Evolutionary conservation across 371 early-diverging fungal species (phyloP).

Genomic region (Coemansia sp.): DNA sequence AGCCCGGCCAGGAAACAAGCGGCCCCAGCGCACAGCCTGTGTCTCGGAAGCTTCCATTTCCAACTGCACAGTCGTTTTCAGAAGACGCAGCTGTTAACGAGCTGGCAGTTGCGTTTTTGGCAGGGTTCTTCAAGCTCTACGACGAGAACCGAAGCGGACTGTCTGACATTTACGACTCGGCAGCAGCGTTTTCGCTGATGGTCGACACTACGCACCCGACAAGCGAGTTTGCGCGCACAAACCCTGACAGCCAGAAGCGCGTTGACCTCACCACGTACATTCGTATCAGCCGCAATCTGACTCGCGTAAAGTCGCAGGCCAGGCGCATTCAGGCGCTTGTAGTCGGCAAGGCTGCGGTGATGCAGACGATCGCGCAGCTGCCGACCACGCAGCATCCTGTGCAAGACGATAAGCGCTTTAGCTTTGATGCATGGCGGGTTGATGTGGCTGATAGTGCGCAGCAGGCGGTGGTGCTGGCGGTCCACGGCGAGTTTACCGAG

Average conservation of each 20-base stretch:
- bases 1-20: slow-evolving; percentile 12
- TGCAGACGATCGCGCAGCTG: slow-evolving; percentile 29
- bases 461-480: slow-evolving; percentile 23
- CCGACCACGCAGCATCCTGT: slow-evolving; percentile 46
- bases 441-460: slow-evolving; percentile 9
- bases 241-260: slow-evolving; percentile 39
- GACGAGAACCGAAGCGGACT: slow-evolving; percentile 39
- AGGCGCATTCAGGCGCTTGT: slow-evolving; percentile 36
- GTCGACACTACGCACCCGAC: slow-evolving; percentile 49
- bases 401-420: slow-evolving; percentile 45
- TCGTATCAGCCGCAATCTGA: slow-evolving; percentile 43
- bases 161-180: slow-evolving; percentile 34
- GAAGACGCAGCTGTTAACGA: slow-evolving; percentile 39
- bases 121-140: slow-evolving; percentile 47
- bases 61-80: slow-evolving; percentile 33
- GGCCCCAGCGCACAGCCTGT: not conserved
- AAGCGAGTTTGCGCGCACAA: slow-evolving; percentile 29
- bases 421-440: slow-evolving; percentile 48
- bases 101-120: slow-evolving; percentile 35
- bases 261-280: slow-evolving; percentile 42
- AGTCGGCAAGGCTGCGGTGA: slow-evolving; percentile 28
- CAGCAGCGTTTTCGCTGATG: slow-evolving; percentile 46
- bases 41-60: slow-evolving; percentile 31
- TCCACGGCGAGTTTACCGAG: slow-evolving; percentile 49
- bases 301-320: slow-evolving; percentile 33